phyloP scores from a whole-genome alignment of 2,329 filamentous ascomycete species.

The Fusarium irregulare region DNA sequence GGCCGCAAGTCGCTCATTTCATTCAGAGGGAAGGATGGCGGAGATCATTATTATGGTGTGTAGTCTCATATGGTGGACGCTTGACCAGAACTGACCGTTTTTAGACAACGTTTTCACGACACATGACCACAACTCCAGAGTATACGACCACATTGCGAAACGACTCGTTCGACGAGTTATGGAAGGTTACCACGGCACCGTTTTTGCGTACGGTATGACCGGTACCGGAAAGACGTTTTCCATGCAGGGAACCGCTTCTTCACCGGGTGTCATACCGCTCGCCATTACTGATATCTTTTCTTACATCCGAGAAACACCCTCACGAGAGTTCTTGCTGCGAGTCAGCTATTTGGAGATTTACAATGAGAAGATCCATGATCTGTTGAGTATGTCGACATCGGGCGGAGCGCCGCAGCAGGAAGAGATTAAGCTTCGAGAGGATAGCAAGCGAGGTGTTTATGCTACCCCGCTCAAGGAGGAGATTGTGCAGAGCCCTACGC shows the following conservation, averaged over 20 bases:
- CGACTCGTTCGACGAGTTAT: constrained; percentile 94
- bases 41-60: constrained; percentile 92
- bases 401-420: constrained; percentile 73
- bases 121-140: constrained; percentile 91
- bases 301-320: constrained; percentile 96
- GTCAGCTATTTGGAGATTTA: constrained; percentile 99
- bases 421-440: constrained; percentile 96
- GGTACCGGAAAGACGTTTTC: constrained; percentile 99
- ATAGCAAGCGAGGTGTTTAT: constrained; percentile 96
- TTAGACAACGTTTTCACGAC: constrained; percentile 96
- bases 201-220: constrained; percentile 99
- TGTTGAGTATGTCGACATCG: constrained; percentile 79
- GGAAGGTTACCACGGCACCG: constrained; percentile 98
- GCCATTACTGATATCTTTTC: constrained; percentile 99
- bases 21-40: constrained; percentile 88
- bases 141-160: constrained; percentile 95
- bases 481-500: constrained; percentile 97
- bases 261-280: constrained; percentile 94
- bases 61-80: not conserved
- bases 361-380: constrained; percentile 96
- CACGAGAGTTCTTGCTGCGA: constrained; percentile 90
- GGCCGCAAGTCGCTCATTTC: constrained; percentile 83
- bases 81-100: constrained; percentile 32
- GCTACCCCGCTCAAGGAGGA: constrained; percentile 96
- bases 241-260: constrained; percentile 97